phyloP scores from a whole-genome alignment of 805 yeast species.

The Candida ipomoeae region DNA sequence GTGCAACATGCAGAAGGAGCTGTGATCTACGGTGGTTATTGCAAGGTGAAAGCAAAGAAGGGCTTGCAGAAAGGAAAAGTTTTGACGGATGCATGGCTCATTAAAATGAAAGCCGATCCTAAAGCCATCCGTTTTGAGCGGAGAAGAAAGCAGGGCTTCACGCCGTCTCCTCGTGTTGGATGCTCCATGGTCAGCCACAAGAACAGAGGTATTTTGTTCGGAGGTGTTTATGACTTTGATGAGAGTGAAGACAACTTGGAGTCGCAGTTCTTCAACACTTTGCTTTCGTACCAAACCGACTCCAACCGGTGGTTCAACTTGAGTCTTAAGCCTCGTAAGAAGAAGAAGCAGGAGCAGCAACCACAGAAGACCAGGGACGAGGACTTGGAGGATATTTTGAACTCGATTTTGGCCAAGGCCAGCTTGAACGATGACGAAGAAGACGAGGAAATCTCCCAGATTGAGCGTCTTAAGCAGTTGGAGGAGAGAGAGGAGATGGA shows the following conservation, averaged over 20 bases:
- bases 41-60: slow-evolving; percentile 85
- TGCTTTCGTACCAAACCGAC: slow-evolving; percentile 79
- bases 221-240: slow-evolving; percentile 92
- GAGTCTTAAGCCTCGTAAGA: slow-evolving; percentile 57
- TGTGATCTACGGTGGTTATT: slow-evolving; percentile 86
- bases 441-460: slow-evolving; percentile 32
- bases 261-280: slow-evolving; percentile 75
- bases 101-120: slow-evolving; percentile 83
- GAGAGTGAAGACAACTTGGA: slow-evolving; percentile 92
- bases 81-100: slow-evolving; percentile 76
- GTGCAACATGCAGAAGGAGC: slow-evolving; percentile 80
- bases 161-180: slow-evolving; percentile 93
- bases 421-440: slow-evolving; percentile 55
- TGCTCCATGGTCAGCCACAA: slow-evolving; percentile 84
- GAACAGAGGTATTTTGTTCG: slow-evolving; percentile 89
- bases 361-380: slow-evolving; percentile 61
- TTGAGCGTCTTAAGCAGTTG: slow-evolving; percentile 31
- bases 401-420: slow-evolving; percentile 70
- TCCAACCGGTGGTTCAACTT: slow-evolving; percentile 84
- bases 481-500: slow-evolving; percentile 42
- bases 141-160: slow-evolving; percentile 82
- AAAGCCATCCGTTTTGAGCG: slow-evolving; percentile 82
- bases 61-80: slow-evolving; percentile 90
- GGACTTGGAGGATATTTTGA: slow-evolving; percentile 78
- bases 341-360: slow-evolving; percentile 37